Evolutionary conservation across 805 yeast genomes (phyloP).

Genomic region (Zygosaccharomyces bailii): DNA sequence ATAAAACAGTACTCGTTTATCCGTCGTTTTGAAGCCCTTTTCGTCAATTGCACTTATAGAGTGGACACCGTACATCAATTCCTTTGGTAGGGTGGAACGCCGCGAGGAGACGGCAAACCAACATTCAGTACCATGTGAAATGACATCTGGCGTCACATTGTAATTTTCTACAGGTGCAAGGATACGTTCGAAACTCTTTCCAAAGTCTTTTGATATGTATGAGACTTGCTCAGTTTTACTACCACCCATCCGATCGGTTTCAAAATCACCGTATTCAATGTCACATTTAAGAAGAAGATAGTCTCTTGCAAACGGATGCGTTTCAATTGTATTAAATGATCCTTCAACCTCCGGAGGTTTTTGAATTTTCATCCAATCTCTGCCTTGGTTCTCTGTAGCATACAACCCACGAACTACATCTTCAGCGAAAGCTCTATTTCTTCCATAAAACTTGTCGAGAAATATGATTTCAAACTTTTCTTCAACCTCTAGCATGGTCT

Average conservation of each 20-base stretch:
- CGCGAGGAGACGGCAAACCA: constrained; percentile 5
- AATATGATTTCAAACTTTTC: constrained; percentile 1
- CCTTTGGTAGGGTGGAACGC: constrained; percentile 1
- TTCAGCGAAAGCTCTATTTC: constrained; percentile 4
- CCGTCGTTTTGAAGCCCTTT: background rate
- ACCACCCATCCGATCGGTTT: background rate
- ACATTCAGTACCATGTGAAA: constrained; percentile 1
- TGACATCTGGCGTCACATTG: constrained; percentile 2
- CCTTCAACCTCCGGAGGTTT: constrained; percentile 1
- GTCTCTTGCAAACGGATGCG: constrained; percentile 3
- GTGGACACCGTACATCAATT: constrained; percentile 5
- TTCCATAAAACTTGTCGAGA: constrained; percentile 2
- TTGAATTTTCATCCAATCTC: constrained; percentile 3
- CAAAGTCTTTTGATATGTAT: constrained; percentile 4
- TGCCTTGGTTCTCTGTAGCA: constrained; percentile 3
- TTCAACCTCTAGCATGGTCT: constrained; percentile 5
- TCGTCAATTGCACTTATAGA: background rate
- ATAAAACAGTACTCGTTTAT: constrained; percentile 1
- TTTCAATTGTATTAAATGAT: background rate
- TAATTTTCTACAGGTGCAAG: constrained; percentile 5
- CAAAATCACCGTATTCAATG: background rate
- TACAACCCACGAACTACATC: constrained; percentile 5
- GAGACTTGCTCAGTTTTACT: background rate
- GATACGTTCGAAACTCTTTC: constrained; percentile 5
- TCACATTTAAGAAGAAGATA: constrained; percentile 1